Evolutionary conservation across 139 green algal genomes (phyloP).

Genomic region (Dunaliella sp.): DNA sequence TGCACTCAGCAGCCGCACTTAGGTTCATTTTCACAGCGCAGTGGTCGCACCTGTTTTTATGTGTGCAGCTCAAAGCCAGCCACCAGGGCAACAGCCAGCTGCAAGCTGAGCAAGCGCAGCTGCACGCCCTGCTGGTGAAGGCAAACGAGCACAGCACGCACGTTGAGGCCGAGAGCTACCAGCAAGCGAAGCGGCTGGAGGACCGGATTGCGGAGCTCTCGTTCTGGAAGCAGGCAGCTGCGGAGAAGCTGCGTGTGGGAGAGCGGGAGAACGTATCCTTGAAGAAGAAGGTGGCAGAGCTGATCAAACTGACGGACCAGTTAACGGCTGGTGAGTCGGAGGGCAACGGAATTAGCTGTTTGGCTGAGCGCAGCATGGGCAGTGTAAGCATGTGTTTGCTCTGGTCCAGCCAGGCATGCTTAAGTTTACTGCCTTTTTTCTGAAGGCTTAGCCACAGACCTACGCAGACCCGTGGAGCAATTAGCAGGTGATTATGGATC

Average conservation of each 20-base stretch:
- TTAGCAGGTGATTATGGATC: no score
- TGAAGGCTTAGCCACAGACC: no score
- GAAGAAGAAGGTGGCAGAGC: constrained; percentile 42
- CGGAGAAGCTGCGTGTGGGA: constrained; percentile 23
- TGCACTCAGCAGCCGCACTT: background rate
- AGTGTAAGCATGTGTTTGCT: constrained; percentile 1
- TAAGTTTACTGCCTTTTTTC: no score
- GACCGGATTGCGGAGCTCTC: constrained; percentile 48
- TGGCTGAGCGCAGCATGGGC: background rate
- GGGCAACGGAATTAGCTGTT: background rate
- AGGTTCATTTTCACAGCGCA: background rate
- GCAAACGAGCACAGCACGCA: constrained; percentile 50
- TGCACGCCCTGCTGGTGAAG: constrained; percentile 66
- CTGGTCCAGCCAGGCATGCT: background rate
- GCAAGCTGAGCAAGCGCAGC: constrained; percentile 60
- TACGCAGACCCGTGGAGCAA: no score
- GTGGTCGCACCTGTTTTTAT: background rate
- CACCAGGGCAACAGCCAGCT: constrained; percentile 51
- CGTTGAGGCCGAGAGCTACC: constrained; percentile 44
- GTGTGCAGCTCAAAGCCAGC: constrained; percentile 58
- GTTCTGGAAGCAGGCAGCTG: constrained; percentile 56
- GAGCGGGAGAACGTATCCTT: constrained; percentile 66
- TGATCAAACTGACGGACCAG: constrained; percentile 46
- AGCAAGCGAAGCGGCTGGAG: constrained; percentile 43
- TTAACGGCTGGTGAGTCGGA: constrained; percentile 41